Conservation (phyloP, 768 basidiomycete genomes). For the Leccinum boreale region DNA sequence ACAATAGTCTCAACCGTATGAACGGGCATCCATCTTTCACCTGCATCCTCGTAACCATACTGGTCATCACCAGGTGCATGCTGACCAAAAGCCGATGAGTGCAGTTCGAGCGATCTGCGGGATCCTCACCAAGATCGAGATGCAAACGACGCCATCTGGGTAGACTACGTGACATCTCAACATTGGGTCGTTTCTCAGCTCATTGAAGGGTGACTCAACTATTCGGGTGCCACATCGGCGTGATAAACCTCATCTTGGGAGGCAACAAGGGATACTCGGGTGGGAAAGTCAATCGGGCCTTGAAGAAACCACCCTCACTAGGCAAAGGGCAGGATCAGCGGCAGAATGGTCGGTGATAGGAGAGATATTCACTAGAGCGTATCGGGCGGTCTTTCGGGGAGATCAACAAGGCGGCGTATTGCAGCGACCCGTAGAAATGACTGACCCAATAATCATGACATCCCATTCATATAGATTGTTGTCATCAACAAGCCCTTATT, state of each 20-base stretch:
- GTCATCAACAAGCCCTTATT: slow-evolving; percentile 87
- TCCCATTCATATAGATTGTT: slow-evolving; percentile 97
- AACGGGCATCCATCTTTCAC: slow-evolving; percentile 97
- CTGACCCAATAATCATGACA: slow-evolving; percentile 88
- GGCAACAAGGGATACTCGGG: slow-evolving; percentile 86
- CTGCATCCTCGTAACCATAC: slow-evolving; percentile 94
- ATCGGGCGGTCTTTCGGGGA: slow-evolving; percentile 69
- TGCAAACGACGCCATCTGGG: slow-evolving; percentile 87
- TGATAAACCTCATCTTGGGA: slow-evolving; percentile 95
- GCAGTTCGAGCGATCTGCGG: not conserved
- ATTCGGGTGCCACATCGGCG: slow-evolving; percentile 97
- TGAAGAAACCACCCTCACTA: slow-evolving; percentile 96
- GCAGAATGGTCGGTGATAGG: not conserved
- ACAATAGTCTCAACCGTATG: slow-evolving; percentile 98
- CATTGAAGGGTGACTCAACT: slow-evolving; percentile 49
- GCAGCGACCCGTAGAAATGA: slow-evolving; percentile 16
- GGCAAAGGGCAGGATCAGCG: slow-evolving; percentile 3
- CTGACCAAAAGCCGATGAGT: slow-evolving; percentile 37
- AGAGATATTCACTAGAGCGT: slow-evolving; percentile 75
- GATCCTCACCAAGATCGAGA: slow-evolving; percentile 81
- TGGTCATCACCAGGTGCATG: slow-evolving; percentile 96
- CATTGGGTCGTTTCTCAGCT: not conserved
- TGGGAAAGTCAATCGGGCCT: slow-evolving; percentile 86
- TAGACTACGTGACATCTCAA: slow-evolving; percentile 60
- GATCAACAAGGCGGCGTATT: slow-evolving; percentile 15